Conservation (phyloP, 2,329 filamentous ascomycete genomes). For the Paecilomyces sp. region DNA sequence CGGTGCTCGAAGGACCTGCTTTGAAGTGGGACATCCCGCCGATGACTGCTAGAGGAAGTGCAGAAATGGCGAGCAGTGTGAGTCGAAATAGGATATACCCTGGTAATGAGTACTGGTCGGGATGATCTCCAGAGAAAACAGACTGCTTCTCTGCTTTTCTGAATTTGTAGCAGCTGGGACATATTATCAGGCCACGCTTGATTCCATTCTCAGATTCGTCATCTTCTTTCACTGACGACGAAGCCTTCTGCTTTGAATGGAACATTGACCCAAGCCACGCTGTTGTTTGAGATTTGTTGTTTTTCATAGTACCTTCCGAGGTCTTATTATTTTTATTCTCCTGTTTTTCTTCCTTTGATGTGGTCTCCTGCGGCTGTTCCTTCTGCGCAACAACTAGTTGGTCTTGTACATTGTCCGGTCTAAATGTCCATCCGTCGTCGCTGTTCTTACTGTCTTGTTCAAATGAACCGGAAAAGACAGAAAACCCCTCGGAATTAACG, state of each 20-base stretch:
- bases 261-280: background rate
- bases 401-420: background rate
- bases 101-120: conserved; percentile 3
- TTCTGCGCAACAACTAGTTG: background rate
- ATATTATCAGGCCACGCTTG: background rate
- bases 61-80: conserved; percentile 7
- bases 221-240: background rate
- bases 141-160: background rate
- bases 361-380: background rate
- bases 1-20: conserved; percentile 12
- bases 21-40: conserved; percentile 17
- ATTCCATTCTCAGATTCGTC: background rate
- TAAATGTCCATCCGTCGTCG: background rate
- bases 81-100: conserved; percentile 2
- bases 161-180: background rate
- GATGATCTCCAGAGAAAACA: background rate
- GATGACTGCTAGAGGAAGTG: conserved; percentile 15
- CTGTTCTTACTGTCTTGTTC: background rate
- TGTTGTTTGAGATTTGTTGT: background rate
- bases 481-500: background rate
- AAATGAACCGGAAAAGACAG: background rate
- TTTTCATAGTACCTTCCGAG: background rate
- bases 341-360: background rate
- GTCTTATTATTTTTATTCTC: background rate
- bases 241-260: background rate